Base-by-base conservation (phyloP, 106 monocot genomes). In the Acanthochlamys bracteata region DNA sequence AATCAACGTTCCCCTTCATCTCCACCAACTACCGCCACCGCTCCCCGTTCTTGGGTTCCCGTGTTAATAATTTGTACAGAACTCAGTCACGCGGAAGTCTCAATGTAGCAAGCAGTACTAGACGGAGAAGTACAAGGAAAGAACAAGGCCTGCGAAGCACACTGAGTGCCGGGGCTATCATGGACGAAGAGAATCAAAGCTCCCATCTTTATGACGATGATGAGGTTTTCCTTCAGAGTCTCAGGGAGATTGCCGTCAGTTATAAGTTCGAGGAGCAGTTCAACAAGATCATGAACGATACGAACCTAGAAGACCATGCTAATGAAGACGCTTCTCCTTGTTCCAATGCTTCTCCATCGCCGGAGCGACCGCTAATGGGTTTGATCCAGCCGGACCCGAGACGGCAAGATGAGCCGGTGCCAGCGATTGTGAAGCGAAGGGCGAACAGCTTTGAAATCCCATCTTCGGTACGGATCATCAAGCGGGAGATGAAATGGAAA, bases 381-480 rank as follows among this genome's bases (percentile, higher is more conserved):
- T 24, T 24, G 59, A 10, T 64, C 58, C 42, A 57, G 43, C 51
- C 52, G 53, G 47, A 55, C 21, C 51, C 52, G 27, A 20, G 24
- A 17, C 27, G 21, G 68, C 45, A 20, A 39, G 69, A 70, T 6
- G 45, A 46, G 27, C 47, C 66, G 17, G 54, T 42, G 20, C 56
- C 75, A 12, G 65, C 69, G 16, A 68, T 52, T 71, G 60, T 76
- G 55, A 82, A 76, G 76, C 47, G 67, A 59, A 74, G 47, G 41
- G 76, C 83, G 9, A 78, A 69, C 73, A 65, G 69, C 25, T 68
- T 69, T 4, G 66, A 68, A 3, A 66, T 84, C 11, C 89, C 81
- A 7, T 57, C 75, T 7, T 81, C 84, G 20, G 66, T 84, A 24
- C 84, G 89, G 60, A 76, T 84, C 26, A 68, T 81, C 27, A 76